Conservation (phyloP, 495 filamentous ascomycete species). For the Aspergillus ostianus region DNA sequence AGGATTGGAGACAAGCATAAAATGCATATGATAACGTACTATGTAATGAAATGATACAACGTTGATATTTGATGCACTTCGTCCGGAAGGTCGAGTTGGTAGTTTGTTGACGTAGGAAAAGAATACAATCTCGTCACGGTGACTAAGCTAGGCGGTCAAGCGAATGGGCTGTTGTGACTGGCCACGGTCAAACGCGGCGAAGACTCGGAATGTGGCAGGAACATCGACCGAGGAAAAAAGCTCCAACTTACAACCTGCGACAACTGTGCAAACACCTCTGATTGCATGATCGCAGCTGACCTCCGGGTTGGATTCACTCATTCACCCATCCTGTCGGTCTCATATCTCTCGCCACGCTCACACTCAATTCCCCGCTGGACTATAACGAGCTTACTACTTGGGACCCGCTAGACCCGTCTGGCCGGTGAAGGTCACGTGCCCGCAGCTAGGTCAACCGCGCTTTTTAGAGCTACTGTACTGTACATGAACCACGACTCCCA, state of each 20-base stretch:
- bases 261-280: too few relatives aligned
- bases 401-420: background rate
- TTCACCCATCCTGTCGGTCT: too few relatives aligned
- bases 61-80: slow-evolving; percentile 13
- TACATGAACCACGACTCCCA: slow-evolving; percentile 21
- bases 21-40: slow-evolving; percentile 30
- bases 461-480: slow-evolving; percentile 25
- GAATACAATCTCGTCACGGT: background rate
- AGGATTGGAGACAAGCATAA: slow-evolving; percentile 12
- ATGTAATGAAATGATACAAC: slow-evolving; percentile 33
- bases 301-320: too few relatives aligned
- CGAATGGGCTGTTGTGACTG: background rate
- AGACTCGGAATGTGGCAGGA: slow-evolving; percentile 5
- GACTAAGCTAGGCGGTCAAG: background rate
- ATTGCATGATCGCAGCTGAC: background rate
- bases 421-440: slow-evolving; percentile 21
- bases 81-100: background rate
- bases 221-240: too few relatives aligned
- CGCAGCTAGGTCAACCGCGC: slow-evolving; percentile 21
- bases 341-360: background rate
- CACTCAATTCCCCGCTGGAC: background rate
- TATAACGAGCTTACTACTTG: too few relatives aligned
- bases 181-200: slow-evolving; percentile 7
- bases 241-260: too few relatives aligned
- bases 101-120: background rate